These are phyloP conservation scores for Xylariaceae sp. DNA, from an alignment of 2,329 filamentous ascomycete species.

Conservation along the genomic window DNA sequence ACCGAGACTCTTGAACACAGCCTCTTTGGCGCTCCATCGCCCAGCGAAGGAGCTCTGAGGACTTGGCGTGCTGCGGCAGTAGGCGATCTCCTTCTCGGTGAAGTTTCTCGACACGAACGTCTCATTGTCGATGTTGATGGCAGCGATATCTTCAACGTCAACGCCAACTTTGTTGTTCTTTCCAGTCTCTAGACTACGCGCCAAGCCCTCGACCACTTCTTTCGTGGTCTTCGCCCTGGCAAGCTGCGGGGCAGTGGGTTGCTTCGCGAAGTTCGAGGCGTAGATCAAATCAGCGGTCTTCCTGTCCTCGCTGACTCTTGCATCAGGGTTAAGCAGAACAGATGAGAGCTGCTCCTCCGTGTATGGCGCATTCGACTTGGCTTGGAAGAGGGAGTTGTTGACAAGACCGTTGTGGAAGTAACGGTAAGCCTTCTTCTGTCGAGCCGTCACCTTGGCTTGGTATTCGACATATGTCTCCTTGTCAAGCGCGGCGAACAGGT, in stretches of 20 bases:
- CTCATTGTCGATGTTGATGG: conserved; percentile 88
- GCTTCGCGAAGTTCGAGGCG: conserved; percentile 63
- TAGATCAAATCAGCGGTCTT: conserved; percentile 77
- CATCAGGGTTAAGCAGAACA: conserved; percentile 90
- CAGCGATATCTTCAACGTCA: conserved; percentile 82
- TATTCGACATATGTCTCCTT: conserved; percentile 76
- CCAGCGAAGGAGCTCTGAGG: conserved; percentile 90
- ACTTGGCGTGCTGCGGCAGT: conserved; percentile 74
- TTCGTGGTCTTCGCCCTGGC: conserved; percentile 57
- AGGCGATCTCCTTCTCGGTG: conserved; percentile 73
- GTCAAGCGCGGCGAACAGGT: conserved; percentile 91
- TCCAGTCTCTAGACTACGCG: conserved; percentile 48
- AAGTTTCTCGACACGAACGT: conserved; percentile 96
- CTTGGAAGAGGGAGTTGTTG: conserved; percentile 96
- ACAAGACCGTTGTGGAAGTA: conserved; percentile 98
- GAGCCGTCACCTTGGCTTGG: conserved; percentile 78
- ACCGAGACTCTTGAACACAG: conserved; percentile 94
- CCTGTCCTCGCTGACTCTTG: conserved; percentile 78
- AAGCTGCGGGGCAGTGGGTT: conserved; percentile 46
- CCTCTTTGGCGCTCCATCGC: conserved; percentile 96
- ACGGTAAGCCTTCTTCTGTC: conserved; percentile 97
- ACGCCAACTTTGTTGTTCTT: conserved; percentile 78
- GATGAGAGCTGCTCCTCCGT: conserved; percentile 77
- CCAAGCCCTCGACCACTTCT: conserved; percentile 71
- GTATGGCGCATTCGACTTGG: conserved; percentile 89